Conservation (phyloP, 192 early-diverging fungal genomes). For the Rhizoclosmatium globosum region DNA sequence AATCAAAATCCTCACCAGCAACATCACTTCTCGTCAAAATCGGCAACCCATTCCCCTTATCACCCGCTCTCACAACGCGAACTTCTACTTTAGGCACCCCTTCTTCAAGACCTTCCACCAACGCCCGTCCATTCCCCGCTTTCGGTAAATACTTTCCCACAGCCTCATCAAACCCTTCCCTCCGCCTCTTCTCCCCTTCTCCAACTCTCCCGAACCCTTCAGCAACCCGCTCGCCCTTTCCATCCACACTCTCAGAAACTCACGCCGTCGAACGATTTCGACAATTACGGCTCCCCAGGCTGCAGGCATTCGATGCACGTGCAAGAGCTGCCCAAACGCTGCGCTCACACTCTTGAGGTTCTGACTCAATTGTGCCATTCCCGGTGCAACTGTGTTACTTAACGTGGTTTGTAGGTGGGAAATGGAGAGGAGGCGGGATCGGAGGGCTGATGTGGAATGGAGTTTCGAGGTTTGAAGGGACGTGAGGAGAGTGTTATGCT, state of each 20-base stretch:
- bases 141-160: constrained; percentile 55
- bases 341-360: constrained; percentile 37
- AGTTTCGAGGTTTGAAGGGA: constrained; percentile 36
- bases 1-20: constrained; percentile 13
- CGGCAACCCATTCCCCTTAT: constrained; percentile 51
- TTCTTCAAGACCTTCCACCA: constrained; percentile 55
- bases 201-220: constrained; percentile 44
- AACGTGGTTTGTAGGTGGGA: constrained; percentile 49
- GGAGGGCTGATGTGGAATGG: constrained; percentile 39
- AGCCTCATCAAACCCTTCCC: constrained; percentile 53
- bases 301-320: constrained; percentile 61
- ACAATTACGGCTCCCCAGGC: constrained; percentile 59
- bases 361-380: constrained; percentile 11
- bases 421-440: constrained; percentile 42
- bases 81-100: constrained; percentile 42
- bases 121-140: constrained; percentile 24
- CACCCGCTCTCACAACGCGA: constrained; percentile 40
- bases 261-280: constrained; percentile 58
- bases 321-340: constrained; percentile 56
- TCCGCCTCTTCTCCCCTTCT: constrained; percentile 44
- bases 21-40: constrained; percentile 47
- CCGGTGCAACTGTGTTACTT: constrained; percentile 32
- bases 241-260: constrained; percentile 53
- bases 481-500: constrained; percentile 29
- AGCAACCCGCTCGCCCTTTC: constrained; percentile 51